These are phyloP conservation scores for Rhizoctonia solani DNA, from an alignment of 1,284 basidiomycete genomes.

Conservation along the genomic window DNA sequence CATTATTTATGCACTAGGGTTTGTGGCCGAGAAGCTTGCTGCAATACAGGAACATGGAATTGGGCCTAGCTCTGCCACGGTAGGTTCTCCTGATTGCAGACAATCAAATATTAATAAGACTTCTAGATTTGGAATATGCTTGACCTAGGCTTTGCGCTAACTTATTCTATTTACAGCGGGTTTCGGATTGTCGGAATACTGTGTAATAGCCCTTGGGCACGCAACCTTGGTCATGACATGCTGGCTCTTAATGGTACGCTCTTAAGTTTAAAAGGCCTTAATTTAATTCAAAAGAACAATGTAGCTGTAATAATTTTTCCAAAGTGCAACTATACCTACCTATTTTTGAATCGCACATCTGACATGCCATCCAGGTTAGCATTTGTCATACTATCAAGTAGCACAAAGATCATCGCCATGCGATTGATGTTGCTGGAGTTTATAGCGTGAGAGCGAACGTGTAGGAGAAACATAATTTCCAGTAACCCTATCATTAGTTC, in stretches of 20 bases:
- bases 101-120: neutral
- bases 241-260: conserved; percentile 47
- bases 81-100: neutral
- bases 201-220: conserved; percentile 60
- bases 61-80: conserved; percentile 46
- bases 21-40: conserved; percentile 88
- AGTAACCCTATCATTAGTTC: conserved; percentile 45
- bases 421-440: conserved; percentile 84
- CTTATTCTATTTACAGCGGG: conserved; percentile 75
- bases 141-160: conserved; percentile 82
- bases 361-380: conserved; percentile 63
- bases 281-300: conserved; percentile 48
- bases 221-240: conserved; percentile 67
- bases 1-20: conserved; percentile 85
- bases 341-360: too few species aligned
- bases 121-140: conserved; percentile 72
- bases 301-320: conserved; percentile 86
- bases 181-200: conserved; percentile 71
- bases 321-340: conserved; percentile 53
- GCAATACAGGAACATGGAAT: conserved; percentile 94
- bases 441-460: conserved; percentile 45
- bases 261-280: neutral
- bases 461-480: too few species aligned
- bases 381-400: conserved; percentile 86
- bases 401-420: conserved; percentile 66